These are phyloP conservation scores for Mycotypha africana DNA, from an alignment of 371 early-diverging fungal genomes.

Conservation along the genomic window DNA sequence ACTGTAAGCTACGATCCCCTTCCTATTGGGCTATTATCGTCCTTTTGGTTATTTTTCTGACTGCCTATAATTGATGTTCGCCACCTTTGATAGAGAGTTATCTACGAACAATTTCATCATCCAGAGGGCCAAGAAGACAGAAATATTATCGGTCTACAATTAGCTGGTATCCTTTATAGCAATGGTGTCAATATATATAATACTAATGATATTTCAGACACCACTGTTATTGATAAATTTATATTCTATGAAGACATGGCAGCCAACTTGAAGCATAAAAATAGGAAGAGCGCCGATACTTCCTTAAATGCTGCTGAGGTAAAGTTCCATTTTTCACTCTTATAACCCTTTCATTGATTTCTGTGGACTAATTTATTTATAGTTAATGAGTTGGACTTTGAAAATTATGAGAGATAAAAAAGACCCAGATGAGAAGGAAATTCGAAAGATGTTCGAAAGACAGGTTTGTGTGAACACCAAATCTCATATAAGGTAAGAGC, in stretches of 20 bases:
- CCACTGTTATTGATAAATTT: no score
- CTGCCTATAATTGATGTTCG: neutral
- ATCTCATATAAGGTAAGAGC: neutral
- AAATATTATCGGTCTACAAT: conserved; percentile 48
- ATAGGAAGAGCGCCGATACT: conserved; percentile 20
- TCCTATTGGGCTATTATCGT: no score
- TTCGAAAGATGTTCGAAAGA: no score
- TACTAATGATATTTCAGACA: conserved; percentile 35
- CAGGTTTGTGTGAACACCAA: no score
- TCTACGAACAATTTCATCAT: conserved; percentile 36
- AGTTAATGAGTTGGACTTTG: conserved; percentile 37
- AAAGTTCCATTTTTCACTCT: neutral
- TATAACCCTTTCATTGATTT: neutral
- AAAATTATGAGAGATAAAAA: conserved; percentile 25
- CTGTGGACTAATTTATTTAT: neutral
- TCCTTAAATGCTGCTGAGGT: conserved; percentile 53
- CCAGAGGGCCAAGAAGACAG: conserved; percentile 14
- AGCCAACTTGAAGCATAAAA: conserved; percentile 30
- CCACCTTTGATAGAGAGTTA: conserved; percentile 27
- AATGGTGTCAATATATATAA: conserved; percentile 47
- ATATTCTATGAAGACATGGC: conserved; percentile 40
- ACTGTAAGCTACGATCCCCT: no score
- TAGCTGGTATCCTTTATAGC: conserved; percentile 44
- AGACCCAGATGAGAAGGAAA: no score
- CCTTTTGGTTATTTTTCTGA: no score